A percentile compares a stretch with the other conserved stretches of the same genome.
Conservation (phyloP, 306 rosid genomes). For the Ormosia semicastrata region DNA sequence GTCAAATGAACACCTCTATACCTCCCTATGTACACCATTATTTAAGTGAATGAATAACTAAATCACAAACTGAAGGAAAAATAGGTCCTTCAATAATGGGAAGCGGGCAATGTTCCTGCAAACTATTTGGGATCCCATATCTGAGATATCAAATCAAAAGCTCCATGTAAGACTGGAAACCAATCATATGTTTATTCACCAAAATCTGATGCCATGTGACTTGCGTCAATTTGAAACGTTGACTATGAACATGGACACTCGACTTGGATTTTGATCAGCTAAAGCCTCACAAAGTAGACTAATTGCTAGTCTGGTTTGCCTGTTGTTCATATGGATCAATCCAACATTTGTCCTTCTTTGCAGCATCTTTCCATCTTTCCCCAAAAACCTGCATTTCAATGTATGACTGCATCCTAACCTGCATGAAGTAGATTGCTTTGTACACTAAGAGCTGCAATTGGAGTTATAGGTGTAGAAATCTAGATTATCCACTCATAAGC, state of each 20-base stretch:
- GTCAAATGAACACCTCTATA: conserved; percentile 22
- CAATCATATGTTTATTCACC: neutral
- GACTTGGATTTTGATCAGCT: neutral
- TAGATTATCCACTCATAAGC: neutral
- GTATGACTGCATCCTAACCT: conserved; percentile 57
- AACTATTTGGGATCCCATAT: neutral
- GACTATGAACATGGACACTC: conserved; percentile 4
- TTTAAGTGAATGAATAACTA: conserved; percentile 16
- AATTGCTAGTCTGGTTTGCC: conserved; percentile 27
- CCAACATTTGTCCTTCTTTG: conserved; percentile 47
- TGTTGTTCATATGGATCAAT: conserved; percentile 53
- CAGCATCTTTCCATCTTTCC: conserved; percentile 50
- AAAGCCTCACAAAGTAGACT: conserved; percentile 3
- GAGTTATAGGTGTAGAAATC: neutral
- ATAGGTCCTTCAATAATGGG: neutral
- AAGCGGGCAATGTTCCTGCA: neutral
- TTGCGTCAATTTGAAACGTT: conserved; percentile 12
- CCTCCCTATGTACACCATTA: conserved; percentile 30
- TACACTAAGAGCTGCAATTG: conserved; percentile 21
- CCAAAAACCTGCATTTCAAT: conserved; percentile 47
- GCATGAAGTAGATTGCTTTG: conserved; percentile 14
- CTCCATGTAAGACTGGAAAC: neutral
- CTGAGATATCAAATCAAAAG: neutral
- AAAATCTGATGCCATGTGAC: neutral
- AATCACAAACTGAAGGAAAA: conserved; percentile 10